Percentiles rank a stretch among this genome's conserved stretches.
Evolutionary conservation across 352 stramenopile species (phyloP).

Genomic region (Phytophthora macrochlamydospora): DNA sequence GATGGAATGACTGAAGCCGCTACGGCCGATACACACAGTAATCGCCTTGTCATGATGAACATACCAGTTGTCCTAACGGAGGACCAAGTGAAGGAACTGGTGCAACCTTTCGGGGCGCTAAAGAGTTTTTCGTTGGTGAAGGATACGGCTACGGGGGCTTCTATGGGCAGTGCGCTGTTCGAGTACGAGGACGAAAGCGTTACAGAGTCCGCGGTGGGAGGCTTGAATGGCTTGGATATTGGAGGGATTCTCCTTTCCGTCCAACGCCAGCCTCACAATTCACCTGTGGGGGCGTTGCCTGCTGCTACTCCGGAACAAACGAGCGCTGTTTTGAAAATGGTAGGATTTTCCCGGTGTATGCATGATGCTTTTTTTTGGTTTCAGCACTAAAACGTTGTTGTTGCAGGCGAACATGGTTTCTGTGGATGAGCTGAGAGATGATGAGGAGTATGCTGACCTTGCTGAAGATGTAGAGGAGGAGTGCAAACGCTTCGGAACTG

Average conservation of each 20-base stretch:
- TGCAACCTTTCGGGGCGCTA: conserved; percentile 82
- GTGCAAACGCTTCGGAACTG: conserved; percentile 85
- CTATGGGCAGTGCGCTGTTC: conserved; percentile 78
- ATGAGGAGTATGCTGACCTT: conserved; percentile 87
- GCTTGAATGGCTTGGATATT: conserved; percentile 81
- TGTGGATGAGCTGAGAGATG: conserved; percentile 83
- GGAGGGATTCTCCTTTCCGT: conserved; percentile 70
- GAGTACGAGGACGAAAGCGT: conserved; percentile 75
- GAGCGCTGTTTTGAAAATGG: conserved; percentile 77
- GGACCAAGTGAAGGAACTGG: conserved; percentile 83
- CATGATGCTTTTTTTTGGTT: conserved; percentile 1
- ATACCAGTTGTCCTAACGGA: conserved; percentile 79
- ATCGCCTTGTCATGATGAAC: conserved; percentile 82
- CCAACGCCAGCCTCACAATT: conserved; percentile 48
- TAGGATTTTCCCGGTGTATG: conserved; percentile 28
- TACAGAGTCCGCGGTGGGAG: conserved; percentile 63
- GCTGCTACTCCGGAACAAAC: conserved; percentile 38
- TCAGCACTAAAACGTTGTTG: conserved; percentile 1
- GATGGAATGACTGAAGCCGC: not conserved
- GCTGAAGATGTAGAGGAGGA: conserved; percentile 91
- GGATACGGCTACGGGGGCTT: conserved; percentile 49
- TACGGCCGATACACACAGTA: not conserved
- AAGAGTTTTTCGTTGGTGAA: conserved; percentile 72
- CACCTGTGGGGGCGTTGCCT: not conserved
- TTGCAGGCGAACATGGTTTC: conserved; percentile 85